phyloP scores from a whole-genome alignment of 352 stramenopile genomes.

The Globisporangium cederbergense region DNA sequence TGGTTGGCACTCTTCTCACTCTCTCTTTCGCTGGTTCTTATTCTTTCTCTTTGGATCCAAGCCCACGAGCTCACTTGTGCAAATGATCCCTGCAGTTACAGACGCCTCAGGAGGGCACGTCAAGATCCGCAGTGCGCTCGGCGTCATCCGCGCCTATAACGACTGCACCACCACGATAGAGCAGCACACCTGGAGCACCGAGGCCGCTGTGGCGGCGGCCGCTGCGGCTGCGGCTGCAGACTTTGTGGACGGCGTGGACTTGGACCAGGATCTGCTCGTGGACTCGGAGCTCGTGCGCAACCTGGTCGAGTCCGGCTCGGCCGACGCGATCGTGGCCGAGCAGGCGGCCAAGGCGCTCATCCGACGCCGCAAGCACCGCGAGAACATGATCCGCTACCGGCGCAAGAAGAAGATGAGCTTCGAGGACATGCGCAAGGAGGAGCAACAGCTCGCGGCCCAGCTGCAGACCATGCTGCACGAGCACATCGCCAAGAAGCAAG shows the following conservation, averaged over 20 bases:
- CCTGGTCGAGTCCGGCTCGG: conserved; percentile 5
- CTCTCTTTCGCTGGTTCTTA: too few relatives aligned
- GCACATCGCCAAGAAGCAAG: background rate
- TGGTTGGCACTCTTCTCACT: background rate
- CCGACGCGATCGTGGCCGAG: conserved; percentile 6
- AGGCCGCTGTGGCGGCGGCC: background rate
- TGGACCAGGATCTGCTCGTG: conserved; percentile 6
- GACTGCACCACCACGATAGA: conserved; percentile 4
- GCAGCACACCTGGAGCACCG: background rate
- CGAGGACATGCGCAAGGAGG: conserved; percentile 28
- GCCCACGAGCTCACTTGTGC: conserved; percentile 3
- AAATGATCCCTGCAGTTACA: conserved; percentile 2
- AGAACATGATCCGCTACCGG: conserved; percentile 49
- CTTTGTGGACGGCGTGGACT: conserved; percentile 1
- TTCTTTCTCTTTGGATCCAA: background rate
- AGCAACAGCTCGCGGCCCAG: conserved; percentile 28
- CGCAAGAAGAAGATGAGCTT: conserved; percentile 43
- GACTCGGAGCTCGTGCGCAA: conserved; percentile 1
- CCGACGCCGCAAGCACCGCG: conserved; percentile 24
- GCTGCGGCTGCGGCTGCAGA: background rate
- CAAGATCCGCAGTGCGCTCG: background rate
- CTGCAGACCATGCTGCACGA: conserved; percentile 18
- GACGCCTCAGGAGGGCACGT: background rate
- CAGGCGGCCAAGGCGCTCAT: conserved; percentile 4
- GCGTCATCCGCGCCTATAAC: conserved; percentile 4